Evolutionary conservation across 2,329 filamentous ascomycete species (phyloP).

Genomic region (Coniochaeta sp.): DNA sequence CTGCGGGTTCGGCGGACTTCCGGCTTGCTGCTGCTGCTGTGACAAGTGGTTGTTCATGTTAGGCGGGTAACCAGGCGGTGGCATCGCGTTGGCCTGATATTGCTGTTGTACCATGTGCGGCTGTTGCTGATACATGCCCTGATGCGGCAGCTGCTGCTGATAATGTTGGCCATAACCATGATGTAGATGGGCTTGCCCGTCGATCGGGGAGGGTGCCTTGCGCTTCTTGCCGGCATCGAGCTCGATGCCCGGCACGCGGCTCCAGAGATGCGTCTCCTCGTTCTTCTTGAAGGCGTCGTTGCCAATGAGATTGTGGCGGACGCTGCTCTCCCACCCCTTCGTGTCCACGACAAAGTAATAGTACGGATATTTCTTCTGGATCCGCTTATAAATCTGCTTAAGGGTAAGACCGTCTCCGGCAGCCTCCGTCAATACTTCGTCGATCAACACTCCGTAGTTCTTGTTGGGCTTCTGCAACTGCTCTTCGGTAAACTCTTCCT

Average conservation of each 20-base stretch:
- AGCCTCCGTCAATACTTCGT: conserved; percentile 50
- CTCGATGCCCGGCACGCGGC: conserved; percentile 49
- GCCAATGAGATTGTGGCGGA: conserved; percentile 56
- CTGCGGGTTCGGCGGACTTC: conserved; percentile 4
- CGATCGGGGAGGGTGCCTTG: conserved; percentile 46
- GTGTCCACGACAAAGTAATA: conserved; percentile 54
- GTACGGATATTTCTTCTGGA: conserved; percentile 50
- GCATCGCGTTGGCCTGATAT: conserved; percentile 12
- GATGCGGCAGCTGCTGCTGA: conserved; percentile 11
- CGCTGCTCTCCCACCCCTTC: conserved; percentile 60
- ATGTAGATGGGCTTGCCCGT: conserved; percentile 29
- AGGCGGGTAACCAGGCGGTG: conserved; percentile 11
- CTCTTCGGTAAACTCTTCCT: conserved; percentile 49
- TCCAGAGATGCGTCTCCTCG: conserved; percentile 49
- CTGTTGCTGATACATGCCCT: conserved; percentile 17
- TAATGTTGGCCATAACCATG: conserved; percentile 21
- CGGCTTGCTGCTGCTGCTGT: conserved; percentile 5
- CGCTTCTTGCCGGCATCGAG: conserved; percentile 56
- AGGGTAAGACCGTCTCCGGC: conserved; percentile 47
- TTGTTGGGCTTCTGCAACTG: conserved; percentile 56
- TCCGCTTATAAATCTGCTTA: conserved; percentile 58
- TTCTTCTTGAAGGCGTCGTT: conserved; percentile 56
- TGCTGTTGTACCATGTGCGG: conserved; percentile 10
- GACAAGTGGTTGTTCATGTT: background rate
- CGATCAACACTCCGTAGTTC: conserved; percentile 54